Percentiles rank a stretch among this genome's conserved stretches.
Conservation (phyloP, 2,329 filamentous ascomycete genomes). For the Blastomyces parvus region DNA sequence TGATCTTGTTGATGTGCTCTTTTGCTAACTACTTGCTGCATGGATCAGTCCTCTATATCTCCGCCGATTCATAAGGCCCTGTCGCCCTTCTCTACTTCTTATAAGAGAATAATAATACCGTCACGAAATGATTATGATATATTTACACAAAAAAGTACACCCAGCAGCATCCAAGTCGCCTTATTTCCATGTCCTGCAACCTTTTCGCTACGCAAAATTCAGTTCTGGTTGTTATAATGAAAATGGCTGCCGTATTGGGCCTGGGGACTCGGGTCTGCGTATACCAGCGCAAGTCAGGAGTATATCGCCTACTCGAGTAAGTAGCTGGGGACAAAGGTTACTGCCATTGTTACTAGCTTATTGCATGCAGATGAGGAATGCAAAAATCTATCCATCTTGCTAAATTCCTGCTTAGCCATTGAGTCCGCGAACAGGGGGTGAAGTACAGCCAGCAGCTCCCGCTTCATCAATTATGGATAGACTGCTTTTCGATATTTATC, state of each 20-base stretch:
- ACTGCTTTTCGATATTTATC: neutral
- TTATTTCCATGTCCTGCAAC: neutral
- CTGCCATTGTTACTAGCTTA: neutral
- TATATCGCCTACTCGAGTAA: neutral
- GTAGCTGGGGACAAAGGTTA: neutral
- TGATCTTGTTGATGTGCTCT: neutral
- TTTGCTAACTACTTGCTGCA: neutral
- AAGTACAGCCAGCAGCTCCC: neutral
- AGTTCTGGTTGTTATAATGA: neutral
- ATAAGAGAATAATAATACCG: neutral
- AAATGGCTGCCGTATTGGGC: too few species aligned
- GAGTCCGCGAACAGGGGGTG: neutral
- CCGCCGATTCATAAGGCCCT: constrained; percentile 20
- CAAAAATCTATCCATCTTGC: neutral
- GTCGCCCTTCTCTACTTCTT: neutral
- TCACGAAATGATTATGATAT: neutral
- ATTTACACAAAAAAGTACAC: neutral
- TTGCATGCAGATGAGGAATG: neutral
- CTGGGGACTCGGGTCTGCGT: too few species aligned
- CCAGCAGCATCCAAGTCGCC: too few species aligned
- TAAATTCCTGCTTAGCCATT: neutral
- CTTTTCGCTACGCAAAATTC: neutral
- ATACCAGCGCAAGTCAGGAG: neutral
- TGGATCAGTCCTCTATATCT: constrained; percentile 31
- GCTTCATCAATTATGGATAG: neutral